phyloP scores from a whole-genome alignment of 257 asterid genomes.

The Voacanga thouarsii region DNA sequence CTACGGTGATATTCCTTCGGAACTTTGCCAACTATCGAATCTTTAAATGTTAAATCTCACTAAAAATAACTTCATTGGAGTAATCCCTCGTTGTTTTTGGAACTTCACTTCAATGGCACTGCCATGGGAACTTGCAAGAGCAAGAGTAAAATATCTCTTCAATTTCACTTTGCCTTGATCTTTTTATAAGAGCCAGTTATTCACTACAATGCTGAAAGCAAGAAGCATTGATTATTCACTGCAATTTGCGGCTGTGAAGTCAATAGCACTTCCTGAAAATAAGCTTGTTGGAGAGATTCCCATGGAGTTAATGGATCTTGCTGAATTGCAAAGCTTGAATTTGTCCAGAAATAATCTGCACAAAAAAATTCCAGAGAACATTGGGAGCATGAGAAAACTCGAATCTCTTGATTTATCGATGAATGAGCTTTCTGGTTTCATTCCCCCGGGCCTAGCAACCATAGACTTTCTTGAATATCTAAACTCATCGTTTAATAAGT shows the following conservation, averaged over 20 bases:
- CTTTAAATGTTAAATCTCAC: conserved; percentile 32
- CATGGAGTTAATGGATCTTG: conserved; percentile 2
- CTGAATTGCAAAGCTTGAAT: conserved; percentile 7
- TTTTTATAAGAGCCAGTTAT: too few species aligned
- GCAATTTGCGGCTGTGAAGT: neutral
- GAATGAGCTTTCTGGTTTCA: conserved; percentile 18
- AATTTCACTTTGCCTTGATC: rapidly evolving
- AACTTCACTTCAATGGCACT: conserved; percentile 20
- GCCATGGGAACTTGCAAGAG: too few species aligned
- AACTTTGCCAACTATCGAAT: conserved; percentile 17
- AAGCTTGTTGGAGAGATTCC: conserved; percentile 11
- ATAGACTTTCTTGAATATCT: conserved; percentile 25
- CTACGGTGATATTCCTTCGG: conserved; percentile 16
- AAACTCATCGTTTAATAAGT: conserved; percentile 26
- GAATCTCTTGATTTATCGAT: conserved; percentile 33
- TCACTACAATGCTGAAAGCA: neutral
- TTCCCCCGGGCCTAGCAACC: conserved; percentile 21
- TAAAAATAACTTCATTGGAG: conserved; percentile 18
- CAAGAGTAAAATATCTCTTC: neutral
- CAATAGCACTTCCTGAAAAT: conserved; percentile 7
- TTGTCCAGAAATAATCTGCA: conserved; percentile 25
- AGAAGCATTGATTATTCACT: neutral
- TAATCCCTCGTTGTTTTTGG: conserved; percentile 25
- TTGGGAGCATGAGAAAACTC: conserved; percentile 22
- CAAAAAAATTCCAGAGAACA: conserved; percentile 23